Evolutionary conservation across 257 asterid species (phyloP), one percentile per base, ranked within the genome.

Genomic region (Lycium barbarum): DNA sequence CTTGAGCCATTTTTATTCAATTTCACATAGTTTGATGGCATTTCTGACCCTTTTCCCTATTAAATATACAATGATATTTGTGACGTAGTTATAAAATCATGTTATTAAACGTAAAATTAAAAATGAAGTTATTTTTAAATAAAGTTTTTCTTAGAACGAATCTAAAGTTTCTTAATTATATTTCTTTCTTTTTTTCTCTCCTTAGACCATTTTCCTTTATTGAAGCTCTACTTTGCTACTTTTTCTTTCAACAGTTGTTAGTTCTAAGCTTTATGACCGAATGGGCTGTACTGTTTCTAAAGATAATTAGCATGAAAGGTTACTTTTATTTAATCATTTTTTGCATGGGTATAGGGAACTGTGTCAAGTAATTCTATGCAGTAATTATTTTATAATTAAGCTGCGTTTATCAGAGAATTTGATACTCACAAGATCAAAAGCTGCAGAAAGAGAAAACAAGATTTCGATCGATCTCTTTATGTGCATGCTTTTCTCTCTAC

Each of bases 261-360:
- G 63, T 76, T 51, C 26, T 51, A 76, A 22, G 45, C 63, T 76
- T 76, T 76, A 76, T 76, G 63, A 49, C 81, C n/a, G 38, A 76
- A 76, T 22, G 45, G 63, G 18, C 15, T 26, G 63, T 51, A 76
- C 63, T 76, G 12, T 76, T 76, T 26, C 14, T 51, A 13, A 51
- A 51, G 26, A 76, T 51, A 76, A 76, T 76, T 76, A 51, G 82
- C 26, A 76, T 22, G 82, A 76, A 76, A 76, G 47, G 47, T 2
- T 51, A 51, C 82, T 51, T 76, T 76, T 76, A 7, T 51, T 76
- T 51, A 76, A 76, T 76, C 82, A 76, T 76, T 51, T 49, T 51
- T 51, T 76, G 82, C 82, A 76, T 76, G 82, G 82, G 63, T 35
- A 76, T 51, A 53, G 82, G 63, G 82, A 76, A 51, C 22, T 76